Base-by-base conservation (phyloP, 148 eudicot genomes). In the Diospyros lotus region DNA sequence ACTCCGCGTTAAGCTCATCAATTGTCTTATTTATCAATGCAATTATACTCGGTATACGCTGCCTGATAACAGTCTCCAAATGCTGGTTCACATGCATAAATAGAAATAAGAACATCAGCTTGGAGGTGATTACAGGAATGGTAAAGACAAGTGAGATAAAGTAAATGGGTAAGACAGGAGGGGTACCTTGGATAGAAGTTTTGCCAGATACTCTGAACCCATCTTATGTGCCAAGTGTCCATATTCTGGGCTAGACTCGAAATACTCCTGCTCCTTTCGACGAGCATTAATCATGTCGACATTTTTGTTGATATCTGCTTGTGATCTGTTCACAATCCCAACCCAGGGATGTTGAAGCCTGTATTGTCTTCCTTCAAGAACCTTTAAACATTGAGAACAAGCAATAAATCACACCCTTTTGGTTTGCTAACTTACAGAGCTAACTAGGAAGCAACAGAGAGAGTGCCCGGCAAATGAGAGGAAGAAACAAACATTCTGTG, bases 291-390 rank as follows among this genome's bases (percentile, higher is more conserved):
- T 70, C 93, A 96, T 96, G 87, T 96, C 87, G 64, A 96, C 97
- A 82, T 88, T 91, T 82, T 93, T 96, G 87, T 96, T 96, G 77
- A 96, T 96, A 78, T 96, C 99, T 45, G 99, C 98, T 87, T 96
- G 99, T 73, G 99, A 96, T 76, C 99, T 96, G 73, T 96, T 96
- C 83, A 96, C 99, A 61, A 96, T 83, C 76, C 99, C 99, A 82
- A 93, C 99, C 99, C 99, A 96, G 28, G 99, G 99, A 91, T 96
- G 97, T 75, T 84, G 89, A 71, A 96, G 91, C 80, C 90, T 88
- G 85, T 96, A 96, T 56, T 98, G 74, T 86, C 98, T 89, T 75
- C 99, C 99, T 86, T 96, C 99, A 80, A 96, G 91, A 80, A 93
- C 98, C 99, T 93, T 75, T 52, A 53, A 50, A 79, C 3, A 71